Conservation (phyloP, 495 filamentous ascomycete species). For the Chaetomium tenue region DNA sequence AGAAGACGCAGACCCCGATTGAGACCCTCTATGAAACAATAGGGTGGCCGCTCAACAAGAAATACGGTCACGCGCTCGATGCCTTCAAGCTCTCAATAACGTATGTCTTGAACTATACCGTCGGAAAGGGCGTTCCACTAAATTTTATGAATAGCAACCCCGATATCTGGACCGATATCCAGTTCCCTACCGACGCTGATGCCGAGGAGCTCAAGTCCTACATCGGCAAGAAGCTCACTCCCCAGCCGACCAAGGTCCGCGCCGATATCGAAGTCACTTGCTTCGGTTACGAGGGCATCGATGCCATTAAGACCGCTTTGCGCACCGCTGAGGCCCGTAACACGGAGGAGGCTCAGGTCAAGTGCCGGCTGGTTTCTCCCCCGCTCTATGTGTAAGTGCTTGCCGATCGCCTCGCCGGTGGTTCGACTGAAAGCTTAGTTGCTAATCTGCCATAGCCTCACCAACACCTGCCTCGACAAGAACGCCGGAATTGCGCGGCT, state of each 20-base stretch:
- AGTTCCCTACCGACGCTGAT: conserved; percentile 82
- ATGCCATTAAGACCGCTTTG: conserved; percentile 89
- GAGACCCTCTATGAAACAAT: conserved; percentile 90
- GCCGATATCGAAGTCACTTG: conserved; percentile 98
- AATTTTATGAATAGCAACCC: conserved; percentile 63
- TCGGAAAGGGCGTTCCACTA: not conserved
- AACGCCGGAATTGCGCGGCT: conserved; percentile 74
- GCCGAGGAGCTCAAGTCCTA: conserved; percentile 85
- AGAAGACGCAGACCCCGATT: conserved; percentile 91
- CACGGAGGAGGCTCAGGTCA: conserved; percentile 86
- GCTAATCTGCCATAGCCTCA: conserved; percentile 46
- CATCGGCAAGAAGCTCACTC: conserved; percentile 93
- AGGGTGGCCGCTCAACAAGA: conserved; percentile 95
- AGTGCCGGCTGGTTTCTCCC: conserved; percentile 92
- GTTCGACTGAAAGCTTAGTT: not conserved
- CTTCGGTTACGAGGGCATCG: conserved; percentile 98
- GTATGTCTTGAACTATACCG: conserved; percentile 48
- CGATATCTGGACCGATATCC: conserved; percentile 89
- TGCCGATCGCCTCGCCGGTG: not conserved
- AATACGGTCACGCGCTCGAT: conserved; percentile 93
- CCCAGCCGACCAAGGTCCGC: conserved; percentile 95
- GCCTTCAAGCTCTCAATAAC: conserved; percentile 99
- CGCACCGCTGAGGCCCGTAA: conserved; percentile 84
- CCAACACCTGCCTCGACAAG: conserved; percentile 93
- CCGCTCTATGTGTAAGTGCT: conserved; percentile 76